A percentile compares a stretch with the other conserved stretches of the same genome.
Conservation (phyloP, 1,139 yeast genomes). For the Candida gigantensis region DNA sequence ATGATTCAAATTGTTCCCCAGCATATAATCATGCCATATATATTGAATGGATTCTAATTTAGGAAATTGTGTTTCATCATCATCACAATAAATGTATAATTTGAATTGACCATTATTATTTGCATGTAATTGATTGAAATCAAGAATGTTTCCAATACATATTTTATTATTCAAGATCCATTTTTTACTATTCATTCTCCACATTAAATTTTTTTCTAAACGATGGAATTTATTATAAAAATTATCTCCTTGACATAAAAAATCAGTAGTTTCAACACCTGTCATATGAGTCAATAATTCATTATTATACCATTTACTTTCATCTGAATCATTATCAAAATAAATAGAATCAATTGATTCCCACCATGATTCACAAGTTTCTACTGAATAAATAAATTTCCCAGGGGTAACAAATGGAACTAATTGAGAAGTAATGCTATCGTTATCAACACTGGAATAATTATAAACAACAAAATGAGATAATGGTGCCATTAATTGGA, state of each 20-base stretch:
- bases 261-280: background rate
- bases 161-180: constrained; percentile 28
- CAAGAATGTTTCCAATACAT: constrained; percentile 37
- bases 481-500: constrained; percentile 33
- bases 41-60: constrained; percentile 17
- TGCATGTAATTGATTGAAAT: constrained; percentile 26
- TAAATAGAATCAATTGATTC: constrained; percentile 17
- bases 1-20: constrained; percentile 9
- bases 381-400: constrained; percentile 19
- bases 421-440: constrained; percentile 14
- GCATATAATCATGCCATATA: constrained; percentile 14
- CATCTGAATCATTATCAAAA: constrained; percentile 18
- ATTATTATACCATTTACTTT: constrained; percentile 16
- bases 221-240: constrained; percentile 25
- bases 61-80: constrained; percentile 32
- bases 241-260: constrained; percentile 4
- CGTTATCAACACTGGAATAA: constrained; percentile 19
- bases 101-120: constrained; percentile 24
- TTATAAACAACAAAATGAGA: constrained; percentile 38
- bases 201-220: constrained; percentile 40
- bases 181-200: constrained; percentile 36
- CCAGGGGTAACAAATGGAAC: constrained; percentile 7
- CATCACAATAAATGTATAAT: constrained; percentile 38
- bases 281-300: constrained; percentile 19
- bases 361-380: constrained; percentile 20